A percentile compares a stretch with the other conserved stretches of the same genome.
Evolutionary conservation across 768 basidiomycete genomes (phyloP).

Genomic region (Rhizopogon salebrosus): DNA sequence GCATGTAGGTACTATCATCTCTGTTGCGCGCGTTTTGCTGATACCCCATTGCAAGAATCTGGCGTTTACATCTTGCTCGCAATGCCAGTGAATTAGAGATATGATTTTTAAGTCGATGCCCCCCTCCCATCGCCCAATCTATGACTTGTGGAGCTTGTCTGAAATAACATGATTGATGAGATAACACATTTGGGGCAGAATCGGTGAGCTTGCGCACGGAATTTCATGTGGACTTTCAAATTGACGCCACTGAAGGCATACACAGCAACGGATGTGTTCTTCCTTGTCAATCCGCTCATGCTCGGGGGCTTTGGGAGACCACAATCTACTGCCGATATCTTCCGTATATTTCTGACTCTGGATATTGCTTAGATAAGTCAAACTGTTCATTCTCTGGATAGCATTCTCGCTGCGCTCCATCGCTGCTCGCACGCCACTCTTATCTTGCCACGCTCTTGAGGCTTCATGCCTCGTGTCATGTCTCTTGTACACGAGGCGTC

Average conservation of each 20-base stretch:
- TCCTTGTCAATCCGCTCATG: not conserved
- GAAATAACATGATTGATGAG: not conserved
- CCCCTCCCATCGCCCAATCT: no score
- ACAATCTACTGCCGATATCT: no score
- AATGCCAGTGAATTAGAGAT: not conserved
- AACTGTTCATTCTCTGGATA: no score
- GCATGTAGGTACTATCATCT: not conserved
- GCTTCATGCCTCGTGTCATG: slow-evolving; percentile 10
- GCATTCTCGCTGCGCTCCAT: not conserved
- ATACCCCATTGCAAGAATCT: not conserved
- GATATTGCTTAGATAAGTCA: not conserved
- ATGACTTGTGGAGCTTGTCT: not conserved
- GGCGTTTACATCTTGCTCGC: not conserved
- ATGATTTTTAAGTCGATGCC: no score
- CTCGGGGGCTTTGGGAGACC: not conserved
- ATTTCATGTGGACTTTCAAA: not conserved
- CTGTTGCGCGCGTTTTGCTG: not conserved
- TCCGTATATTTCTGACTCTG: not conserved
- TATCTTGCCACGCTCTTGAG: slow-evolving; percentile 6
- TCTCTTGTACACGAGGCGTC: slow-evolving; percentile 1
- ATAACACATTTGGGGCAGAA: not conserved
- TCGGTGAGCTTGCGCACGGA: not conserved
- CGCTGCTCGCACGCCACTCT: not conserved
- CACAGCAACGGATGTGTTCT: not conserved
- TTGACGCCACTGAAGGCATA: not conserved